These are phyloP conservation scores for Tilletiaria anomala DNA, from an alignment of 1,284 basidiomycete genomes.

Conservation along the genomic window DNA sequence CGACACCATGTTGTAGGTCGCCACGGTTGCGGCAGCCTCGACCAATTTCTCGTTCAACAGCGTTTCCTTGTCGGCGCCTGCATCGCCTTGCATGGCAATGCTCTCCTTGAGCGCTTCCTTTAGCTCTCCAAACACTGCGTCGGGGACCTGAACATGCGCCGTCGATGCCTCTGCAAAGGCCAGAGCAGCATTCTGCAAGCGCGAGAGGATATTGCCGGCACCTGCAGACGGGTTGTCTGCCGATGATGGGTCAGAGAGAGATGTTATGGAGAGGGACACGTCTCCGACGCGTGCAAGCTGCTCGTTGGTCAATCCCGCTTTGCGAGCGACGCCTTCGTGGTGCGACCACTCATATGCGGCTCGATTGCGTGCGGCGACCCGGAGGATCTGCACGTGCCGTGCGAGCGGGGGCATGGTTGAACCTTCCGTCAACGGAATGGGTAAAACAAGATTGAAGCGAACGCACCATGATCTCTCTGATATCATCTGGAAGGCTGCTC, in stretches of 20 bases:
- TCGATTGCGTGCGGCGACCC: constrained; percentile 41
- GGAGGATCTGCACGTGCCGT: constrained; percentile 39
- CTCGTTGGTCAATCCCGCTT: constrained; percentile 39
- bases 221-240: constrained; percentile 3
- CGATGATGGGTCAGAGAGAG: no score
- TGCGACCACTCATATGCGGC: constrained; percentile 44
- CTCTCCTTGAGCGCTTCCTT: constrained; percentile 26
- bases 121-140: constrained; percentile 24
- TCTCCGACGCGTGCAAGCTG: constrained; percentile 40
- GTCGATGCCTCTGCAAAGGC: constrained; percentile 42
- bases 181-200: constrained; percentile 33
- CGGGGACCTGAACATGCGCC: constrained; percentile 29
- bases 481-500: constrained; percentile 41
- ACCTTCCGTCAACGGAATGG: no score
- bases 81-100: constrained; percentile 13
- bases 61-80: constrained; percentile 12
- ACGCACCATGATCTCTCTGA: constrained; percentile 42
- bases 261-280: no score
- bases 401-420: no score
- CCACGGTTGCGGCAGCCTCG: constrained; percentile 40
- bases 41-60: constrained; percentile 12
- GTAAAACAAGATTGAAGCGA: no score
- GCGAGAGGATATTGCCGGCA: constrained; percentile 7
- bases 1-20: constrained; percentile 44
- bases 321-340: constrained; percentile 38